Percentiles rank a stretch among this genome's conserved stretches.
Conservation (phyloP, 164 flowering plant genomes). For the Vitis rotundifolia region DNA sequence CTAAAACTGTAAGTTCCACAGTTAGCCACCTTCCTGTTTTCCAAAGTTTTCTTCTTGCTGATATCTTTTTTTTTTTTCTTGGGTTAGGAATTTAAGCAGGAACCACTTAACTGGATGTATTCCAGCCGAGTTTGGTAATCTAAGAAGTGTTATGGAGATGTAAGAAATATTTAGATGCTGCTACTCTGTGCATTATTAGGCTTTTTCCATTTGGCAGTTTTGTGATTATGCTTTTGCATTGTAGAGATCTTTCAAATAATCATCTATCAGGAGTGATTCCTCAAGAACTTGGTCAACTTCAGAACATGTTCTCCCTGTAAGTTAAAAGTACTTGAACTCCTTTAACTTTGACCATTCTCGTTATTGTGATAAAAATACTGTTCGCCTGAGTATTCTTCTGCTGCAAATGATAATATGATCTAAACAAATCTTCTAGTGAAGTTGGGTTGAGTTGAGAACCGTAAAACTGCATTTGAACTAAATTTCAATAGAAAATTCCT, state of each 20-base stretch:
- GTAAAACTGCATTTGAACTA: too few species aligned
- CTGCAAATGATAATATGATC: too few species aligned
- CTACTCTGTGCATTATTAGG: not conserved
- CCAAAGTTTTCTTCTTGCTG: slow-evolving; percentile 5
- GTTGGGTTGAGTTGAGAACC: too few species aligned
- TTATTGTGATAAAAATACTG: too few species aligned
- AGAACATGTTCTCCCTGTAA: slow-evolving; percentile 71
- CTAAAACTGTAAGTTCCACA: slow-evolving; percentile 69
- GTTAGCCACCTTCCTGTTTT: not conserved
- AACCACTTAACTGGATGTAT: slow-evolving; percentile 63
- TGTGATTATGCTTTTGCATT: slow-evolving; percentile 10
- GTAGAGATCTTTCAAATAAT: slow-evolving; percentile 81
- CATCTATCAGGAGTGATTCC: slow-evolving; percentile 75
- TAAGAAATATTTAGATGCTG: slow-evolving; percentile 26
- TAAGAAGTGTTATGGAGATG: slow-evolving; percentile 92
- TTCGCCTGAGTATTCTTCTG: too few species aligned
- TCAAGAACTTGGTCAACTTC: slow-evolving; percentile 82
- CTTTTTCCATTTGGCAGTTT: not conserved
- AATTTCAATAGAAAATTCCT: too few species aligned
- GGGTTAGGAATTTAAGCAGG: slow-evolving; percentile 70
- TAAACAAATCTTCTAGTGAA: too few species aligned
- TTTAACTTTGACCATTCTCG: not conserved
- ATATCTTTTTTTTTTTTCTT: slow-evolving; percentile 1
- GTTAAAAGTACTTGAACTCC: slow-evolving; percentile 19
- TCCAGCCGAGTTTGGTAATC: slow-evolving; percentile 88